These are phyloP conservation scores for Diutina siamensis DNA, from an alignment of 1,139 yeast genomes.

Conservation along the genomic window DNA sequence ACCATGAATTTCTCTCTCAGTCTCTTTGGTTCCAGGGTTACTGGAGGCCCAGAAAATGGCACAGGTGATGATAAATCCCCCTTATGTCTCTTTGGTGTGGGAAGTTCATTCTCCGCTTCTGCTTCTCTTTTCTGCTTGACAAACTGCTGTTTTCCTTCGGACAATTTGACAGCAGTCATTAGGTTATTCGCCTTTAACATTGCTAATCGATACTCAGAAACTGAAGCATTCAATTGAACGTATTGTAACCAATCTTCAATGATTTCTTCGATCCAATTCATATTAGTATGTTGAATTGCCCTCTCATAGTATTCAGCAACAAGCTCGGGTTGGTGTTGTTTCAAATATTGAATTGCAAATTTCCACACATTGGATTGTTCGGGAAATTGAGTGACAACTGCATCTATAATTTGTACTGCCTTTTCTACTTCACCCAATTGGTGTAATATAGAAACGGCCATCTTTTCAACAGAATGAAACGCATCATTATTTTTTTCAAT, in stretches of 20 bases:
- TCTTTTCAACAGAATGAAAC: background rate
- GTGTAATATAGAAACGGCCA: background rate
- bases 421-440: background rate
- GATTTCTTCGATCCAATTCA: slow-evolving; percentile 1
- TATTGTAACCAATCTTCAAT: background rate
- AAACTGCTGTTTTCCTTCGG: too few species aligned
- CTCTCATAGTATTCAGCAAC: background rate
- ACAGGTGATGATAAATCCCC: background rate
- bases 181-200: background rate
- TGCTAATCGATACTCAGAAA: background rate
- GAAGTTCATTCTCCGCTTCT: background rate
- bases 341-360: background rate
- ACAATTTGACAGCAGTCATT: background rate
- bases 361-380: background rate
- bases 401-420: background rate
- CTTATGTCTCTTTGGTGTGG: background rate
- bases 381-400: background rate
- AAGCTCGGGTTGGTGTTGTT: background rate
- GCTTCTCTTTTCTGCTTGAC: background rate
- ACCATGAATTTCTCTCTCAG: slow-evolving; percentile 1
- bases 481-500: slow-evolving; percentile 1
- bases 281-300: background rate
- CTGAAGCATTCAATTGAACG: background rate
- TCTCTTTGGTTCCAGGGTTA: background rate
- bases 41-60: background rate